These are phyloP conservation scores for Physcia stellaris DNA, from an alignment of 495 filamentous ascomycete genomes.

Conservation along the genomic window DNA sequence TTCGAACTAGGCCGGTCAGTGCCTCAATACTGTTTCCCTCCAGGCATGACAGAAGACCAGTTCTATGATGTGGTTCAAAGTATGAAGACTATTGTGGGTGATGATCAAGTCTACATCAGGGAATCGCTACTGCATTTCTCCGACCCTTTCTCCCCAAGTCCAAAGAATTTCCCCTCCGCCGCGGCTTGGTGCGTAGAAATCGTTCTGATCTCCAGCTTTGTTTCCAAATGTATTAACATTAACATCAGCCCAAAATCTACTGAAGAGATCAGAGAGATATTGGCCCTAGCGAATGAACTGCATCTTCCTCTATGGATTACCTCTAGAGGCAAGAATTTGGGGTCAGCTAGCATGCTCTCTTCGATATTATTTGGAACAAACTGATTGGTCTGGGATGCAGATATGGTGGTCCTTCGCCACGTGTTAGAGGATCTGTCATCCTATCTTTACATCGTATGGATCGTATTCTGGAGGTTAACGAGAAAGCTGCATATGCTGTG, in stretches of 20 bases:
- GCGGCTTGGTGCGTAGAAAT: background rate
- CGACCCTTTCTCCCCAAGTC: background rate
- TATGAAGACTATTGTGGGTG: background rate
- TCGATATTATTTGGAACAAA: background rate
- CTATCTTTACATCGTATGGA: constrained; percentile 43
- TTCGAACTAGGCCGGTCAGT: background rate
- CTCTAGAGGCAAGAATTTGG: constrained; percentile 12
- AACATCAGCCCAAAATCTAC: background rate
- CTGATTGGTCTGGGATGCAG: constrained; percentile 7
- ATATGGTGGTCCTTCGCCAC: constrained; percentile 44
- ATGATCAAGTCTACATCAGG: background rate
- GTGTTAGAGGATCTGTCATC: constrained; percentile 37
- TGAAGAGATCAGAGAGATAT: constrained; percentile 2
- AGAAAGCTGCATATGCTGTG: constrained; percentile 35
- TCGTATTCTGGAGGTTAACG: constrained; percentile 37
- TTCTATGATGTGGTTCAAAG: background rate
- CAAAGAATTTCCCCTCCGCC: background rate
- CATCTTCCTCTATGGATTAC: constrained; percentile 11
- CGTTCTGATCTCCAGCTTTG: background rate
- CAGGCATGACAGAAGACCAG: background rate
- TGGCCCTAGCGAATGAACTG: constrained; percentile 9
- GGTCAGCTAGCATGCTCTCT: constrained; percentile 1
- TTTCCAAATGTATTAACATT: background rate
- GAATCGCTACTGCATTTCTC: background rate
- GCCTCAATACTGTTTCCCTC: background rate